Evolutionary conservation across 495 filamentous ascomycete genomes (phyloP).

Genomic region (Aspergillus baeticus): DNA sequence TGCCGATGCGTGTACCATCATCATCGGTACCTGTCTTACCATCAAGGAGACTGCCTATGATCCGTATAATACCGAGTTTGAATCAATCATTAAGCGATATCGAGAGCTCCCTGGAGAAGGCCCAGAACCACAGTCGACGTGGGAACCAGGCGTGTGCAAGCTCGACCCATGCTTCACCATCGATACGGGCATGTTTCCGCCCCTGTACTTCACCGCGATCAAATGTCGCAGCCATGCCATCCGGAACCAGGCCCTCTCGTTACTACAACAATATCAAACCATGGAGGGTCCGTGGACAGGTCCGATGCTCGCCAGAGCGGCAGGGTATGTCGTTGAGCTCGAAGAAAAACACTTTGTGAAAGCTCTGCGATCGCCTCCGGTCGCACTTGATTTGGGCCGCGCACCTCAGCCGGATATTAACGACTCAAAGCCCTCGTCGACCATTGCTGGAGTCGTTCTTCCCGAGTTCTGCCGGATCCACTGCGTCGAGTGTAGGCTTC

Average conservation of each 20-base stretch:
- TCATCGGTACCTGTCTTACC: neutral
- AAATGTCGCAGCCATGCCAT: neutral
- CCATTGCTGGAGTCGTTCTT: neutral
- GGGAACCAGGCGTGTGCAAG: neutral
- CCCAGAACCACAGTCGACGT: neutral
- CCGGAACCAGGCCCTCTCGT: neutral
- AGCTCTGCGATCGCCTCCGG: neutral
- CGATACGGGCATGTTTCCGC: neutral
- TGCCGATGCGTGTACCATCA: neutral
- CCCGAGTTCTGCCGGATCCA: neutral
- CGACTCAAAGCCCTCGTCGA: too few species aligned
- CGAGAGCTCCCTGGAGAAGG: neutral
- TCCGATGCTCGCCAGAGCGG: neutral
- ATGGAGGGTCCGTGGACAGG: conserved; percentile 5
- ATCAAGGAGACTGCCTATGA: conserved; percentile 3
- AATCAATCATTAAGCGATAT: neutral
- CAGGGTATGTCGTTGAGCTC: neutral
- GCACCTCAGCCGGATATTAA: too few species aligned
- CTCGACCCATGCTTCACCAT: neutral
- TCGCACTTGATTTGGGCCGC: too few species aligned
- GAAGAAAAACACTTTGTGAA: neutral
- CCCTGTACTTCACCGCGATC: neutral
- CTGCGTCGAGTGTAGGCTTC: neutral
- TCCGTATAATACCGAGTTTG: neutral
- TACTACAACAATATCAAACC: neutral